Percentiles rank a stretch among this genome's conserved stretches.
Evolutionary conservation across 371 early-diverging fungal genomes (phyloP).

Genomic region (Actinomucor elegans): DNA sequence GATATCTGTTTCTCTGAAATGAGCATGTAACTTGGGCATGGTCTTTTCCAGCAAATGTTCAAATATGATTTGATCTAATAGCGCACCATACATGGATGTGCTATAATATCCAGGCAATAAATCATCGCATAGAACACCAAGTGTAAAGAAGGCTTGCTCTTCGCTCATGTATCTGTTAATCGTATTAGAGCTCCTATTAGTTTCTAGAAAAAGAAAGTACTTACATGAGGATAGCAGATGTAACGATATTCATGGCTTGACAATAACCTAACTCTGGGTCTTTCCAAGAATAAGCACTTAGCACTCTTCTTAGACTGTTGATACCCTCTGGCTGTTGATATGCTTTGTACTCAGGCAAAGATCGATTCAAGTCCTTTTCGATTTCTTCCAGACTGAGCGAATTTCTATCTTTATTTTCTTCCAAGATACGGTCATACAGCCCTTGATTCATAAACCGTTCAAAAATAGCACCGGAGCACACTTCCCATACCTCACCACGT

Average conservation of each 20-base stretch:
- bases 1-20: constrained; percentile 84
- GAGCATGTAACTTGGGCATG: constrained; percentile 77
- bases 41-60: constrained; percentile 81
- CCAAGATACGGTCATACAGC: constrained; percentile 74
- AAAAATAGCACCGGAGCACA: constrained; percentile 88
- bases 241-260: constrained; percentile 98
- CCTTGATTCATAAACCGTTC: constrained; percentile 85
- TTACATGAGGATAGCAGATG: constrained; percentile 64
- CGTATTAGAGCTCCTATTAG: too few relatives aligned
- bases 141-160: constrained; percentile 95
- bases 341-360: constrained; percentile 91
- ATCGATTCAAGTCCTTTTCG: constrained; percentile 94
- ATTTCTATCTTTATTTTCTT: constrained; percentile 62
- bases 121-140: constrained; percentile 86
- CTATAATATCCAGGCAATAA: constrained; percentile 95
- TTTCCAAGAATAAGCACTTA: constrained; percentile 84
- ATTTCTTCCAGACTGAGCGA: constrained; percentile 91
- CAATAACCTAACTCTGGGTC: constrained; percentile 96
- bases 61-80: constrained; percentile 93
- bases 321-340: constrained; percentile 94
- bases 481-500: constrained; percentile 97
- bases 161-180: constrained; percentile 79
- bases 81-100: constrained; percentile 96
- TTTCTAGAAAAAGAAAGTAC: not conserved
- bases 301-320: constrained; percentile 83